Base-by-base conservation (phyloP, 2,329 filamentous ascomycete genomes). In the Hypocrella siamensis region DNA sequence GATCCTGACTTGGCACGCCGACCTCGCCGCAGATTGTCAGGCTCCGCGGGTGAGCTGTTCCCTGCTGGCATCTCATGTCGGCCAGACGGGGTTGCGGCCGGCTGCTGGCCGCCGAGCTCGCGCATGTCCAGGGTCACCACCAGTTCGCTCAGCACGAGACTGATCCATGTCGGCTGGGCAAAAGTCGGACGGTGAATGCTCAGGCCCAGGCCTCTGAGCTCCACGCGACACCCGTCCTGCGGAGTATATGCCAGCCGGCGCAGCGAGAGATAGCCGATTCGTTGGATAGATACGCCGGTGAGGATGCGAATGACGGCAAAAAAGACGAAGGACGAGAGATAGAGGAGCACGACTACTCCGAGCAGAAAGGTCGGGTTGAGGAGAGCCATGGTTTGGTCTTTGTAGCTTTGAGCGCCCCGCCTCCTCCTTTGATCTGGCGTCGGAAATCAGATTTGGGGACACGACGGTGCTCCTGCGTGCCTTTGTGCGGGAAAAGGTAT, bases 141-240 rank as follows among this genome's bases (percentile, higher is more conserved):
- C 31, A 94, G 63, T 49, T 94, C 90, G 46, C 75, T 82, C 37
- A 98, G 58, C 7, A 90, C 81, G 31, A 98, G 66, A 52, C 86
- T 96, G 45, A 93, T 63, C 85, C 88, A 96, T 39, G 92, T 96
- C 28, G 90, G 90, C 53, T 96, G 85, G 29, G 88, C 84, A 56
- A 98, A 96, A 5, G 90, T 96, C 10, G 90, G 90, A 4, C 86
- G 76, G 57, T 98, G 90, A 40, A 96, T 57, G 35, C 82, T 79
- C 45, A 98, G 65, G 28, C 90, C 85, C 32, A 98, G 65, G 31
- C 86, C 83, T 31, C 90, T 76, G 35, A 98, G 76, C 53, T 93
- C 84, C 53, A 98, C 74, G 46, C 79, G 79, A 47, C 93, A 63
- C 44, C 90, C 90, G 69, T 93, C 84, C 54, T 70, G 77, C 18